Base-by-base conservation (phyloP, 169 alveolate species). In the Cryptosporidium ryanae region DNA sequence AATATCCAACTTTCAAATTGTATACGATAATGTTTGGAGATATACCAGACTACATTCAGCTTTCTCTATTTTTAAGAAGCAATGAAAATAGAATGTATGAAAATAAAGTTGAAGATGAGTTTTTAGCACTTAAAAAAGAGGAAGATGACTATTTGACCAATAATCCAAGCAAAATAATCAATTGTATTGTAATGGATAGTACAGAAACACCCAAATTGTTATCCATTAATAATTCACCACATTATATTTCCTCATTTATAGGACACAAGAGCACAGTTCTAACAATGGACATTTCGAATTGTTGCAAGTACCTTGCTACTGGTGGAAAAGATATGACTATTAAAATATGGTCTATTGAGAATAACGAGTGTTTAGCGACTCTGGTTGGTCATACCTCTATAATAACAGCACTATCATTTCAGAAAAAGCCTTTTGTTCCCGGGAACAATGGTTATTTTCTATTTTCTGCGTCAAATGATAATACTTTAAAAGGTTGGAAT, bases 371-470 rank as follows among this genome's bases (percentile, higher is more conserved):
- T 70, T 63, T 93, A 31, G 54, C 82, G 15, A 91, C 91, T 4
- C 81, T 94, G 25, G 57, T 43, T 7, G 98, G 97, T 17, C 97
- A 95, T 87, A 95, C 94, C 61, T 93, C 94, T 84, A 91, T 96
- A 95, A 95, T 95, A 15, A 93, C 93, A 32, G 90, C 84, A 38
- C 68, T 95, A 17, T 82, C 91, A n/a, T 93, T 93, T 32, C 97
- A 95, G 32, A 76, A 61, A 21, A 76, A 76, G 38, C 43, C 68
- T 7, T 76, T 59, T 76, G 21, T 76, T 21, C 10, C 43, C 27
- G 76, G 87, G 68, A 94, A 92, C 13, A 84, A 89, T 59, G 93
- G 94, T 25, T 92, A 90, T 49, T 94, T 81, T 83, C 44, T 95
- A 64, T 82, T 89, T n/a, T 92, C 95, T 13, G 92, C 94, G 34